Conservation (phyloP, 2,329 filamentous ascomycete genomes). For the Venturia aucupariae region DNA sequence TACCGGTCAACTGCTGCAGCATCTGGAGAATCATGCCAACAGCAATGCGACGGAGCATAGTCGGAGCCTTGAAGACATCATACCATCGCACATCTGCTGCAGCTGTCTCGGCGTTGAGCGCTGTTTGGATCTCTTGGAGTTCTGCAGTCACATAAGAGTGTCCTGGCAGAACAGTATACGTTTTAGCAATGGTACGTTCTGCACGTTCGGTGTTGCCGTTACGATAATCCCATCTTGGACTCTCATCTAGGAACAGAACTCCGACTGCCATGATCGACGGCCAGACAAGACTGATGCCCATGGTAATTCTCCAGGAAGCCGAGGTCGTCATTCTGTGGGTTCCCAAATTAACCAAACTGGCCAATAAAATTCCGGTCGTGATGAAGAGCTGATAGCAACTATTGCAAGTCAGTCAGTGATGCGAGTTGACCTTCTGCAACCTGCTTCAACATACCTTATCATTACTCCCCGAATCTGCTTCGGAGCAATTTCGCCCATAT, state of each 20-base stretch:
- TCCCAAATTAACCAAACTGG: constrained; percentile 47
- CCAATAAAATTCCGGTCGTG: constrained; percentile 54
- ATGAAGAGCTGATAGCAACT: constrained; percentile 59
- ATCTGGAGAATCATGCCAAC: constrained; percentile 52
- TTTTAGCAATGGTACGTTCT: constrained; percentile 41
- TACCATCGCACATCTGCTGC: constrained; percentile 34
- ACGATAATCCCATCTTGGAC: constrained; percentile 50
- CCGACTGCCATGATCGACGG: constrained; percentile 31
- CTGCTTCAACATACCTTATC: constrained; percentile 27
- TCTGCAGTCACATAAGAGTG: constrained; percentile 45
- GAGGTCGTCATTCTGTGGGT: constrained; percentile 42
- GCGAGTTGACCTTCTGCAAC: background rate
- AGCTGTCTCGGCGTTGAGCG: constrained; percentile 45
- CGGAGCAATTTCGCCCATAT: constrained; percentile 57
- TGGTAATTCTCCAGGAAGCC: constrained; percentile 55
- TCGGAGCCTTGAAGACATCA: constrained; percentile 53
- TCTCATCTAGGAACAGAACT: constrained; percentile 18
- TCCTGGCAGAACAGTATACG: constrained; percentile 46
- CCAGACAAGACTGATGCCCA: constrained; percentile 50
- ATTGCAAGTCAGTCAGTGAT: background rate
- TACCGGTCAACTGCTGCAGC: constrained; percentile 59
- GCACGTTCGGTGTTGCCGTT: constrained; percentile 42
- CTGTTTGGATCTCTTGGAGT: constrained; percentile 45
- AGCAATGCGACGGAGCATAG: constrained; percentile 33
- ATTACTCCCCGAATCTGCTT: constrained; percentile 55